Evolutionary conservation across 805 yeast species (phyloP), one percentile per base, ranked within the genome.

Genomic region (Candida coquimbonensis): DNA sequence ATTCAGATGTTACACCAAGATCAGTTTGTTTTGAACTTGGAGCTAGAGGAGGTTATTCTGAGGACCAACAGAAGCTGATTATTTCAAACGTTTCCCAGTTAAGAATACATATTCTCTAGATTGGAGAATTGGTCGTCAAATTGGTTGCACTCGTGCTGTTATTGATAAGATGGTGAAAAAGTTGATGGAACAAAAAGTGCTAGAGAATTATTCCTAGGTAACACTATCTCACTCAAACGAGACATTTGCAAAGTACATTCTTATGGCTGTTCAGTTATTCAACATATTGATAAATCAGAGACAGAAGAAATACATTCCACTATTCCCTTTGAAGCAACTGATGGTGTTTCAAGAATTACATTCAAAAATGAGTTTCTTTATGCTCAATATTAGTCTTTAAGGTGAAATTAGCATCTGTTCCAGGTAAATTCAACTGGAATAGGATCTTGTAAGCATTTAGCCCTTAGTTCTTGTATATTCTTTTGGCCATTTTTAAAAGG

Each of bases 301-400:
- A 44, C 34, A 14, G 47, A 40, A 26, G 47, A 21, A 40, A 44
- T 21, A 9, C 47, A 14, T 3, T 42, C 45, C 9, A 19, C n/a
- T 21, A 19, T 25, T 11, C 40, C 45, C 11, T 42, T 39, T 38
- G 42, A 41, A 8, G 38, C 38, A 9, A 33, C 27, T 25, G 32
- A 39, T 24, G 39, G 43, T 25, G 17, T 38, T 4, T n/a, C n/a
- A n/a, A n/a, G n/a, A n/a, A 71, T 74, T 39, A 76, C 77, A 25
- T 73, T 74, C 66, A 70, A 73, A 53, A 73, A 74, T 50, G 78
- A 74, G 53, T 73, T 73, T 53, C 62, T 73, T 21, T 53, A 60
- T 38, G 69, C 71, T 19, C 61, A 38, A 14, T 40, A 42, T 35
- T 56, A 46, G 21, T 64, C 16, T 57, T 8, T n/a, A n/a, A 57